Percentiles rank a stretch among this genome's conserved stretches.
These are phyloP conservation scores for Sistotremastrum niveocremeum DNA, from an alignment of 768 basidiomycete species.

Conservation along the genomic window DNA sequence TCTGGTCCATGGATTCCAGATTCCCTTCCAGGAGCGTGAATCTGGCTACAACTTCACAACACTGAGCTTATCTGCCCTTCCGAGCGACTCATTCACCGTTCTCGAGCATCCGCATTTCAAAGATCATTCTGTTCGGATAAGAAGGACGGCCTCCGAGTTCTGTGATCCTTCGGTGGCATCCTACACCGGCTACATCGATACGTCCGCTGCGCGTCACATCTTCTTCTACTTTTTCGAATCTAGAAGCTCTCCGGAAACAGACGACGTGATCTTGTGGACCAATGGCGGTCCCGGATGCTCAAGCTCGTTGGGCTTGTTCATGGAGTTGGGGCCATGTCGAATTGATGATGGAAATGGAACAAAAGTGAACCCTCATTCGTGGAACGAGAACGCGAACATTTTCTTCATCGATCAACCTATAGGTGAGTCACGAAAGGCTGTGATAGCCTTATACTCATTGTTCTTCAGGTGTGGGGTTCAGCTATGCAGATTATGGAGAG, in stretches of 20 bases:
- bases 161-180: conserved; percentile 20
- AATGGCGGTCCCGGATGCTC: conserved; percentile 31
- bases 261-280: conserved; percentile 9
- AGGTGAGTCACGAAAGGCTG: conserved; percentile 10
- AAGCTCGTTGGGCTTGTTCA: conserved; percentile 38
- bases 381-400: conserved; percentile 7
- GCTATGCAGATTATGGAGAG: conserved; percentile 17
- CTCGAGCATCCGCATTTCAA: conserved; percentile 9
- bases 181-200: conserved; percentile 10
- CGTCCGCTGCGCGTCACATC: conserved; percentile 7
- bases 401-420: conserved; percentile 20
- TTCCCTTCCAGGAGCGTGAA: no score
- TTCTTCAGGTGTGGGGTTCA: conserved; percentile 15
- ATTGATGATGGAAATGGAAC: conserved; percentile 11
- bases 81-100: conserved; percentile 6
- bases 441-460: conserved; percentile 2
- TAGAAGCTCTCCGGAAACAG: conserved; percentile 11
- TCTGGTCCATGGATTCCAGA: no score
- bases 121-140: conserved; percentile 20
- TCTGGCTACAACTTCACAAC: no score
- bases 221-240: conserved; percentile 29
- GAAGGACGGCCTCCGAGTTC: conserved; percentile 15
- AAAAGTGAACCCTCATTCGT: conserved; percentile 6
- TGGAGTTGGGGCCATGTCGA: conserved; percentile 16
- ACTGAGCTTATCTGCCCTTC: conserved; percentile 1